Conservation (phyloP, 257 asterid species). For the Scutellaria galericulata region DNA sequence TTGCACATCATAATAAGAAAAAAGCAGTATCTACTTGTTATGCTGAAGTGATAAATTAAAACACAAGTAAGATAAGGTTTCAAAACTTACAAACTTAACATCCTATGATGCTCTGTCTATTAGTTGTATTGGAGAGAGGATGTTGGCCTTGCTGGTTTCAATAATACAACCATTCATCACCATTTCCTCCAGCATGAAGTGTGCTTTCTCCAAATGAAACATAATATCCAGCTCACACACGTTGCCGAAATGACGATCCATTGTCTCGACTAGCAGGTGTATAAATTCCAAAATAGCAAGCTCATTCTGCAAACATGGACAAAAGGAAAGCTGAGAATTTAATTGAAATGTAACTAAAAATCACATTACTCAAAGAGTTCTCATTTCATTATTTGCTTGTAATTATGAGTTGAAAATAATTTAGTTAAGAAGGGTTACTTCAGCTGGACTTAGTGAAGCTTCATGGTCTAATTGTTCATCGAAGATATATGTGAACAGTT, state of each 20-base stretch:
- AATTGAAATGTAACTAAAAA: neutral
- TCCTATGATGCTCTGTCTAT: constrained; percentile 77
- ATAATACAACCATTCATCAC: constrained; percentile 94
- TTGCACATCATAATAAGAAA: too few relatives aligned
- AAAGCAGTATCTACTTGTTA: too few relatives aligned
- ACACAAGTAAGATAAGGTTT: too few relatives aligned
- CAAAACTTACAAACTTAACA: too few relatives aligned
- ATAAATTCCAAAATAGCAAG: constrained; percentile 94
- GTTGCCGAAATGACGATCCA: constrained; percentile 99
- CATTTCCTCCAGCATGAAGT: constrained; percentile 99
- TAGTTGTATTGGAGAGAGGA: constrained; percentile 76
- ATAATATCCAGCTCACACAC: constrained; percentile 98
- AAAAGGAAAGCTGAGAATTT: constrained; percentile 9
- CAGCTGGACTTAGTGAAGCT: too few relatives aligned
- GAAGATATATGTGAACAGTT: too few relatives aligned
- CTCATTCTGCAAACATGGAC: constrained; percentile 69
- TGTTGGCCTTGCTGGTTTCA: constrained; percentile 92
- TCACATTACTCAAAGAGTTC: too few relatives aligned
- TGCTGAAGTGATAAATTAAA: too few relatives aligned
- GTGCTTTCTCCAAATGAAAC: constrained; percentile 99
- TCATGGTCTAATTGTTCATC: too few relatives aligned
- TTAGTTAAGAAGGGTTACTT: too few relatives aligned
- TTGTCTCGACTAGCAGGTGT: constrained; percentile 96
- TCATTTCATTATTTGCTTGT: too few relatives aligned
- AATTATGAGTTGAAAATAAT: too few relatives aligned